phyloP scores from a whole-genome alignment of 345 rosid species.

The Eucalyptus melliodora region DNA sequence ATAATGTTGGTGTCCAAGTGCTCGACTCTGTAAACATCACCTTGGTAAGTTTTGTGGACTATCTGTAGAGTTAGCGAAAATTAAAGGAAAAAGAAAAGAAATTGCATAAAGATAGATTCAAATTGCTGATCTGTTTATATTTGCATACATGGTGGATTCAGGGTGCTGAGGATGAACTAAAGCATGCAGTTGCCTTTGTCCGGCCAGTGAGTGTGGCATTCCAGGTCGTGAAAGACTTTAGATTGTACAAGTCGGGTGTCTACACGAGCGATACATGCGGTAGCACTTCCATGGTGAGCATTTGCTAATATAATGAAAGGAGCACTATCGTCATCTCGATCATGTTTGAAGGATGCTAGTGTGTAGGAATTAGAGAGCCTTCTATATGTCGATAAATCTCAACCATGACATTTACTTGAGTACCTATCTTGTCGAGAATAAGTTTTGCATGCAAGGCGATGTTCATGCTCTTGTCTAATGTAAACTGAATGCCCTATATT shows the following conservation, averaged over 20 bases:
- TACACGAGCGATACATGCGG: constrained; percentile 65
- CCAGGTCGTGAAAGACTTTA: constrained; percentile 55
- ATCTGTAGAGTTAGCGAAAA: neutral
- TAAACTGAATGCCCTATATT: neutral
- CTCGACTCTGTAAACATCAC: constrained; percentile 75
- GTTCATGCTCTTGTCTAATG: neutral
- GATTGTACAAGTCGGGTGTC: constrained; percentile 70
- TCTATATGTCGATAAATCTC: neutral
- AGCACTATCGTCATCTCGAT: neutral
- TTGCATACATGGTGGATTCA: constrained; percentile 3
- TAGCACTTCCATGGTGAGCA: constrained; percentile 18
- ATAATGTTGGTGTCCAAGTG: constrained; percentile 68
- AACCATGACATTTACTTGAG: neutral
- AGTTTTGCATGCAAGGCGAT: neutral
- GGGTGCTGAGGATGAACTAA: constrained; percentile 91
- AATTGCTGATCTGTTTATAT: neutral
- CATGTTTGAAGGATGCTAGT: neutral
- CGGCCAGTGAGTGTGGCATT: constrained; percentile 95
- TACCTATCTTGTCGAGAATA: neutral
- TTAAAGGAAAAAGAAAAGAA: neutral
- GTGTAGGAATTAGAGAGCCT: neutral
- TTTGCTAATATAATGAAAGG: neutral
- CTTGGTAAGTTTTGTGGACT: constrained; percentile 29
- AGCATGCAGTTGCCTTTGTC: constrained; percentile 82
- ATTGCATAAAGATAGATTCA: neutral